Evolutionary conservation across 768 basidiomycete species (phyloP), one percentile per base, ranked within the genome.

Genomic region (Gloeostereum incarnatum): DNA sequence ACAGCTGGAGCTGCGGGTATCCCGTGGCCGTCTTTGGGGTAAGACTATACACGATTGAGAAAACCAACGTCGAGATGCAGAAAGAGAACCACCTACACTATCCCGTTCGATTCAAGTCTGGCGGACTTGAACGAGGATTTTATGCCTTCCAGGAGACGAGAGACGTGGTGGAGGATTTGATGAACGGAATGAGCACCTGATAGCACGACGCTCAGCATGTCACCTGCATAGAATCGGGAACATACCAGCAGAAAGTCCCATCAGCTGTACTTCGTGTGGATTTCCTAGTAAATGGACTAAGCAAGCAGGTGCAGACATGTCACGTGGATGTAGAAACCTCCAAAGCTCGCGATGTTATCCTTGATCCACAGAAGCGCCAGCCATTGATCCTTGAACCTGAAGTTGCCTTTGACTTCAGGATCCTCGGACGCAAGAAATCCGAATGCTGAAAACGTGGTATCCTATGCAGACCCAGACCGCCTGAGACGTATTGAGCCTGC

Each of bases 351-450:
- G 16, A 87, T 83, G 47, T 87, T 81, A n/a, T 70, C 70, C 32
- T 63, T 70, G 19, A 87, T 61, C 83, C 84, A 87, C 46, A 71
- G 60, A 14, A 87, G 49, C 1, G 77, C 83, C 16, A 81, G 50
- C 84, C 84, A 87, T 48, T 83, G 82, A 49, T 88, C 85, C 55
- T 85, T 87, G 62, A 88, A 88, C 1, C 85, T 83, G 52, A 79
- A 88, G 49, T 88, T 89, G 2, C 85, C 85, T 11, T 62, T 61
- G 33, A 88, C 52, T 29, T 58, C 50, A 9, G 81, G 81, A 41
- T 71, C 54, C 31, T 80, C 77, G 45, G 68, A 69, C 0, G 81
- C 83, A 16, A 89, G 59, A 49, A 85, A 89, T 0, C 84, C 85
- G 47, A 87, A 81, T 1, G 70, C 81, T 0, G 81, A 83, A 10